These are phyloP conservation scores for Scheffersomyces titani DNA, from an alignment of 1,139 yeast genomes.

Conservation along the genomic window DNA sequence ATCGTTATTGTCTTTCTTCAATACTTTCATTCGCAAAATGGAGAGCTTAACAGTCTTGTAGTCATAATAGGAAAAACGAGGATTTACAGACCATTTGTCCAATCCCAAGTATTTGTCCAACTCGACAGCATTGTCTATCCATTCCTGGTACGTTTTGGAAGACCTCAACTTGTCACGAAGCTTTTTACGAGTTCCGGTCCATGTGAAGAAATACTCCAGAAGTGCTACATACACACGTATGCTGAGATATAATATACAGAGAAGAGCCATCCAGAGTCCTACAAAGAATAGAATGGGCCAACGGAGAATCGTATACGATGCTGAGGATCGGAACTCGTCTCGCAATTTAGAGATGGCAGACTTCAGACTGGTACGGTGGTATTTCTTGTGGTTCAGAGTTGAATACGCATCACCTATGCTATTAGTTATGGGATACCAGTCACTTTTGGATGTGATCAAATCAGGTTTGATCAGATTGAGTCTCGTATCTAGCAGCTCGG, in stretches of 20 bases:
- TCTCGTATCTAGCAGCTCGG: conserved; percentile 1
- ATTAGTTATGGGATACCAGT: conserved; percentile 64
- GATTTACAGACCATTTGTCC: conserved; percentile 64
- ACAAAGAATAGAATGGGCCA: conserved; percentile 65
- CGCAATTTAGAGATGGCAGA: conserved; percentile 17
- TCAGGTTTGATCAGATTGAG: conserved; percentile 18
- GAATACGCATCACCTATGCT: conserved; percentile 5
- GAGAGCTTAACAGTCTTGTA: conserved; percentile 58
- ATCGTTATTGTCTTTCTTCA: conserved; percentile 33
- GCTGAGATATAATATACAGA: conserved; percentile 51
- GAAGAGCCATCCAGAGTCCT: conserved; percentile 52
- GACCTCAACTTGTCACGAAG: conserved; percentile 51
- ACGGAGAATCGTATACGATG: conserved; percentile 56
- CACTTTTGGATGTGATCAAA: conserved; percentile 59
- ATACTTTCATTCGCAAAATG: conserved; percentile 40
- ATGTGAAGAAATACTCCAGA: conserved; percentile 58
- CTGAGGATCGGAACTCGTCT: conserved; percentile 48
- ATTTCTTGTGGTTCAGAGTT: conserved; percentile 4
- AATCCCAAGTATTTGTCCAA: conserved; percentile 61
- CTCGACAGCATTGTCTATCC: conserved; percentile 58
- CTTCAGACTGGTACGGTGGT: conserved; percentile 3
- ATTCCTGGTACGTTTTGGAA: conserved; percentile 57
- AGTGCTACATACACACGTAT: conserved; percentile 65
- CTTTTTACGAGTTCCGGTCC: conserved; percentile 59
- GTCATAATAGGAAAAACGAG: conserved; percentile 69